Percentiles rank a stretch among this genome's conserved stretches.
phyloP scores from a whole-genome alignment of 257 asterid genomes.

The Craterostigma plantagineum region DNA sequence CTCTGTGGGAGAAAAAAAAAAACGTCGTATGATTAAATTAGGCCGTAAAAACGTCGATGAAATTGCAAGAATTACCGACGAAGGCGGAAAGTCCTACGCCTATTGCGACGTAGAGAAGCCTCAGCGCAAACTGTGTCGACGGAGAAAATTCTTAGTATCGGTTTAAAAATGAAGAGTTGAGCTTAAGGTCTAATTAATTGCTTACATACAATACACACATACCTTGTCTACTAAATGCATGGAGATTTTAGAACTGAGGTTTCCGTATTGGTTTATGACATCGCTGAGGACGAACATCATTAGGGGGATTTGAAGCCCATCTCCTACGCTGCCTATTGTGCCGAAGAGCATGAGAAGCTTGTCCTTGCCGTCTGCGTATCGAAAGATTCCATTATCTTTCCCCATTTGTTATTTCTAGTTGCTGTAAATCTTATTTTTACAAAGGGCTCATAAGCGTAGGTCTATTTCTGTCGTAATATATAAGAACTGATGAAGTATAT shows the following conservation, averaged over 20 bases:
- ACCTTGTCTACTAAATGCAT: constrained; percentile 36
- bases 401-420: constrained; percentile 12
- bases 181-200: too few relatives aligned
- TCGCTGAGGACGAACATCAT: constrained; percentile 62
- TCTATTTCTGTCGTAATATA: too few relatives aligned
- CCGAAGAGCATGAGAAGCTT: constrained; percentile 56
- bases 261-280: constrained; percentile 54
- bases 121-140: constrained; percentile 21
- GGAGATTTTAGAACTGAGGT: constrained; percentile 14
- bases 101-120: constrained; percentile 61
- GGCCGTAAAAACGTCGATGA: too few relatives aligned
- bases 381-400: constrained; percentile 35
- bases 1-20: too few relatives aligned
- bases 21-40: too few relatives aligned
- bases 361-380: constrained; percentile 57
- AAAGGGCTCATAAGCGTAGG: too few relatives aligned
- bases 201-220: too few relatives aligned
- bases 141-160: too few relatives aligned
- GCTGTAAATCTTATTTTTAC: too few relatives aligned
- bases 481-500: too few relatives aligned
- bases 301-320: constrained; percentile 77
- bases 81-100: constrained; percentile 69
- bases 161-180: too few relatives aligned
- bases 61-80: constrained; percentile 27
- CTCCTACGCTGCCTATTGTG: constrained; percentile 71